Evolutionary conservation across 2,329 filamentous ascomycete genomes (phyloP).

Genomic region (Claviceps humidiphila): DNA sequence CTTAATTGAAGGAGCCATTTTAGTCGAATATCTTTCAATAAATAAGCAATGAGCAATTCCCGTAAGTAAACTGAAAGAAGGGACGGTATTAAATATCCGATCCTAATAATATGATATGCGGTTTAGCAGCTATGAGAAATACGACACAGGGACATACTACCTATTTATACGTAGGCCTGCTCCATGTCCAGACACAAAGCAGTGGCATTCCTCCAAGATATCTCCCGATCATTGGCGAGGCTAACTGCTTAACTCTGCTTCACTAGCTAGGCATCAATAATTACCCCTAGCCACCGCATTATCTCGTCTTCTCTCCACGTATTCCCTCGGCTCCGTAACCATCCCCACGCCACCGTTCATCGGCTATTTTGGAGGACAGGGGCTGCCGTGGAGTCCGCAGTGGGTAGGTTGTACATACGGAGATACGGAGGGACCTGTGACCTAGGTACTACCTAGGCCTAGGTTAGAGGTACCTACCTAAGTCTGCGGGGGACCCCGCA

Average conservation of each 20-base stretch:
- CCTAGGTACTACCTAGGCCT: no score
- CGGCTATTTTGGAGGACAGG: not conserved
- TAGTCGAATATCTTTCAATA: not conserved
- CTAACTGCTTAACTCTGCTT: not conserved
- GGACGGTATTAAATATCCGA: no score
- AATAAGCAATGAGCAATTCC: not conserved
- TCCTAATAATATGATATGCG: not conserved
- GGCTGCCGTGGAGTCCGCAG: not conserved
- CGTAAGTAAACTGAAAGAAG: no score
- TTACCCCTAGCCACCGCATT: no score
- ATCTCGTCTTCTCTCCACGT: no score
- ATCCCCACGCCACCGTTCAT: not conserved
- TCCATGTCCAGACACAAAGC: not conserved
- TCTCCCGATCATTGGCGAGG: not conserved
- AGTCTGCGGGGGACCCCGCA: not conserved
- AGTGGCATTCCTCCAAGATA: not conserved
- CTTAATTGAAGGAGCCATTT: constrained; percentile 34
- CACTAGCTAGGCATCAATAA: no score
- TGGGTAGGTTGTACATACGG: no score
- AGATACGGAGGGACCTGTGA: no score
- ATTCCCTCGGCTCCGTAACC: no score
- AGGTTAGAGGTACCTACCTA: no score
- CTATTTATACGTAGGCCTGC: not conserved
- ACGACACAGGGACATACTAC: not conserved
- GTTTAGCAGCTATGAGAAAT: not conserved